Evolutionary conservation across 495 filamentous ascomycete species (phyloP), one percentile per base, ranked within the genome.

Genomic region (Trichoderma asperelloides): DNA sequence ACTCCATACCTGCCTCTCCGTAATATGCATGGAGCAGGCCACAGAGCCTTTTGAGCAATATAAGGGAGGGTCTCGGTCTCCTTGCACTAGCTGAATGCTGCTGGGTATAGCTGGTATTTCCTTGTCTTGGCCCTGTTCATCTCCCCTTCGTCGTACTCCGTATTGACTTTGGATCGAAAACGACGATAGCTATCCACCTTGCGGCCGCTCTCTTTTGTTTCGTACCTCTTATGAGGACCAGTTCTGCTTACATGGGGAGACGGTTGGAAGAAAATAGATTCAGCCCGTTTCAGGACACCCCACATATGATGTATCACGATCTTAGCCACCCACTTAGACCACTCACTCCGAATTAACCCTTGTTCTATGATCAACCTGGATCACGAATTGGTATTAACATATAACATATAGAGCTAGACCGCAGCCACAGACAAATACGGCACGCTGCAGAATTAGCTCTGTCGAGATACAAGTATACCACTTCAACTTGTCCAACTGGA

Each of bases 301-400:
- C 55, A 60, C 55, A 60, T 30, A 60, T 30, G 25, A 60, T 60
- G 55, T 60, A 21, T 60, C 55, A 60, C 55, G 55, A 60, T 60
- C 55, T 60, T 60, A 60, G 55, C 55, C 55, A 60, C 27, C 55
- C 55, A 60, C 55, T 60, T 30, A 21, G 21, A 27, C 55, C 7
- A 25, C 55, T 60, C 55, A 28, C 25, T 28, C 16, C 55, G 1
- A 60, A 28, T 8, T 60, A 21, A 60, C 13, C 55, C 55, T 18
- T 60, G 55, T 6, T 60, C 2, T 12, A 11, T 60, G 55, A 60
- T 55, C 49, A 55, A 55, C n/a, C n/a, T 55, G 49, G 49, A 55
- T 21, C 49, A 55, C 49, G 49, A 55, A 55, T 21, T 55, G 8
- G 8, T 55, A 55, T 25, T 7, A 25, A 55, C 49, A n/a, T 3